Evolutionary conservation across 495 filamentous ascomycete genomes (phyloP).

Genomic region (Aspergillus sclerotiicarbonarius): DNA sequence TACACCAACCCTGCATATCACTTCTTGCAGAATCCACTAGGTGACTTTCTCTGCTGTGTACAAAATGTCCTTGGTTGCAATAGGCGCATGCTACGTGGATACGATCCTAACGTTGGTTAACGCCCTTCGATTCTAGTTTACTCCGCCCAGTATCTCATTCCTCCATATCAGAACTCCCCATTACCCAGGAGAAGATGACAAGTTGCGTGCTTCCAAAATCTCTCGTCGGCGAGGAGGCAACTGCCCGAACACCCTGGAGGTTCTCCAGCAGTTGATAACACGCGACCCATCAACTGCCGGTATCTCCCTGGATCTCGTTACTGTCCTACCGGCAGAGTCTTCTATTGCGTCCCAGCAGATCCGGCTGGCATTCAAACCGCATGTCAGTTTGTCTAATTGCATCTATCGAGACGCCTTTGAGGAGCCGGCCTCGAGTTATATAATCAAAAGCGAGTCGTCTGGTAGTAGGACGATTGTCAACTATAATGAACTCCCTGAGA

Average conservation of each 20-base stretch:
- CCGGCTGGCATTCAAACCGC: conserved; percentile 34
- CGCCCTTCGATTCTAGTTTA: conserved; percentile 11
- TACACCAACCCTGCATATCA: neutral
- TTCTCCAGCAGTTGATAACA: conserved; percentile 59
- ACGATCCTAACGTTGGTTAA: conserved; percentile 62
- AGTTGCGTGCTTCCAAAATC: conserved; percentile 61
- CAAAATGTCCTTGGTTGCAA: conserved; percentile 47
- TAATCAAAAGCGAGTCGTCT: conserved; percentile 58
- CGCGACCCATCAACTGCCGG: conserved; percentile 4
- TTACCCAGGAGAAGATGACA: conserved; percentile 69
- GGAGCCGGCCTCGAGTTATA: conserved; percentile 68
- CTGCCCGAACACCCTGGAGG: conserved; percentile 67
- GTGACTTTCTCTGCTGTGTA: neutral
- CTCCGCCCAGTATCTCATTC: conserved; percentile 9
- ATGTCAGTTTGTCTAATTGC: conserved; percentile 51
- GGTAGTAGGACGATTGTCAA: conserved; percentile 69
- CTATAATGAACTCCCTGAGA: conserved; percentile 64
- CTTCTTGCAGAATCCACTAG: neutral
- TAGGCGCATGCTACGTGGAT: conserved; percentile 67
- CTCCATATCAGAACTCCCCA: conserved; percentile 51
- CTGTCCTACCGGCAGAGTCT: conserved; percentile 41
- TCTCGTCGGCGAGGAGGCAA: conserved; percentile 67
- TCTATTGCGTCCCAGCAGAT: conserved; percentile 43
- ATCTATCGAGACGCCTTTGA: conserved; percentile 55
- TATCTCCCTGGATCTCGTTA: conserved; percentile 36